Conservation (phyloP, 495 filamentous ascomycete species). For the Pseudevernia furfuracea region DNA sequence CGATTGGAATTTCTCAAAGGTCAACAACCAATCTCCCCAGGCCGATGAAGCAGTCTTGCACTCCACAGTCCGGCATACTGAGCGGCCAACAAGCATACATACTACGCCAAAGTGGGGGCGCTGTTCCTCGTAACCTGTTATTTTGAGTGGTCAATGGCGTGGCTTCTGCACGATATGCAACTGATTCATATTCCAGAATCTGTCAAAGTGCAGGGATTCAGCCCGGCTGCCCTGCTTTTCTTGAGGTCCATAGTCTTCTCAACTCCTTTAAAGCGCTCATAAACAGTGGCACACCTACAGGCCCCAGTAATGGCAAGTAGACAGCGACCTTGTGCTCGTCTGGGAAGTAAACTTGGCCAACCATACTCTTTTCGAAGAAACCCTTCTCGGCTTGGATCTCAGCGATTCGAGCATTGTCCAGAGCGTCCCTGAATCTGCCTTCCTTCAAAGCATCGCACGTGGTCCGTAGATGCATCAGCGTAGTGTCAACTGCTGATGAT, state of each 20-base stretch:
- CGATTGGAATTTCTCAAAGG: background rate
- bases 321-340: constrained; percentile 99
- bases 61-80: background rate
- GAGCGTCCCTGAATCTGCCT: constrained; percentile 56
- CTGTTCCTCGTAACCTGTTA: background rate
- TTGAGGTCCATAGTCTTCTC: constrained; percentile 41
- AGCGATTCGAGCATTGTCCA: constrained; percentile 74
- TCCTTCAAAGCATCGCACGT: constrained; percentile 67
- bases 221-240: constrained; percentile 31
- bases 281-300: constrained; percentile 81
- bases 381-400: constrained; percentile 85
- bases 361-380: constrained; percentile 99
- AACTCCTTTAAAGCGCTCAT: constrained; percentile 78
- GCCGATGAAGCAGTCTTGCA: background rate
- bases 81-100: background rate
- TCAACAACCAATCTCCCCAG: background rate
- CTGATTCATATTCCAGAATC: background rate
- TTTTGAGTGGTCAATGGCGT: background rate
- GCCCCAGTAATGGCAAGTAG: constrained; percentile 84
- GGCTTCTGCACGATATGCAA: background rate
- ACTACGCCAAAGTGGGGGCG: background rate
- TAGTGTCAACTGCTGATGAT: constrained; percentile 73
- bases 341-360: constrained; percentile 93
- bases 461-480: constrained; percentile 63
- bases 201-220: background rate